Evolutionary conservation across 495 filamentous ascomycete species (phyloP).

Genomic region (Podospora sp.): DNA sequence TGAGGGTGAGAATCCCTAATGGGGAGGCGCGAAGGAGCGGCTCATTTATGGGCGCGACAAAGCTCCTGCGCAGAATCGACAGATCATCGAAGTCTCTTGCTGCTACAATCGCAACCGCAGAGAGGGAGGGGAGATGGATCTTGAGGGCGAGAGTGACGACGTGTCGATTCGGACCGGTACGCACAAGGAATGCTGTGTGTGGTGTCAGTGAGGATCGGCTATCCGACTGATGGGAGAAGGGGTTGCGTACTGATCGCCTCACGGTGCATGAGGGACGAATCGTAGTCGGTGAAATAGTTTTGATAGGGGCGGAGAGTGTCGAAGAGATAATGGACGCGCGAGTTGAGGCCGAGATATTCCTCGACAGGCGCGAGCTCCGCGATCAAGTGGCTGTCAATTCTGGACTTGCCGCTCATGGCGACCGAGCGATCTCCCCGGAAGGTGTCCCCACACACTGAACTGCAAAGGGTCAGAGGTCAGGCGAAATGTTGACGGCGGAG

Average conservation of each 20-base stretch:
- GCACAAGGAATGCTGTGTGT: background rate
- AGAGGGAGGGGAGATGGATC: background rate
- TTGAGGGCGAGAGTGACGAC: background rate
- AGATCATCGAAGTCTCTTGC: background rate
- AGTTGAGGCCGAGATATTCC: background rate
- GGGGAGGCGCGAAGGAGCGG: background rate
- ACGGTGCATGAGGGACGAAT: background rate
- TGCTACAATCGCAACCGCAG: background rate
- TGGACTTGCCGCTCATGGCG: background rate
- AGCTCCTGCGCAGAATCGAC: background rate
- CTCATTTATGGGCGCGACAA: background rate
- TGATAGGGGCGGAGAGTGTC: background rate
- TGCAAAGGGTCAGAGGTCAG: no score
- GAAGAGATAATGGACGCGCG: background rate
- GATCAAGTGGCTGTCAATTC: background rate
- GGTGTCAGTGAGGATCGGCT: background rate
- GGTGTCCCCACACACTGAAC: background rate
- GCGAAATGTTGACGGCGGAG: no score
- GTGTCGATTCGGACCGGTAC: background rate
- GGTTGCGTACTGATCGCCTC: background rate
- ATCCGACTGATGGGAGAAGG: background rate
- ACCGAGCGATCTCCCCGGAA: background rate
- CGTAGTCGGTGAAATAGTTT: background rate
- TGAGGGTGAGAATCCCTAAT: background rate
- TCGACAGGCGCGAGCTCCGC: background rate